phyloP scores from a whole-genome alignment of 306 rosid genomes.

The Rosa multiflora region DNA sequence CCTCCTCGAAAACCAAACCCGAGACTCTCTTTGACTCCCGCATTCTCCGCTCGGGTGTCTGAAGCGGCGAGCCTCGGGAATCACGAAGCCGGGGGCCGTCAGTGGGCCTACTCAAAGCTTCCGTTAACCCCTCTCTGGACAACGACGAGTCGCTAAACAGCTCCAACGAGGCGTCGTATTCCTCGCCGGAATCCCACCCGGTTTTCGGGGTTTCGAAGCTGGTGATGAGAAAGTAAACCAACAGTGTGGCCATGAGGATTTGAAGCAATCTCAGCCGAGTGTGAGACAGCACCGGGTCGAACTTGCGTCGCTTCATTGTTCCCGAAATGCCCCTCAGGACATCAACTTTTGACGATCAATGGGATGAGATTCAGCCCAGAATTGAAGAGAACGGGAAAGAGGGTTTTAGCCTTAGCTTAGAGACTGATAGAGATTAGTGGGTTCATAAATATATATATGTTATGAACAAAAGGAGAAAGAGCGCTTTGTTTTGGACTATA shows the following conservation, averaged over 20 bases:
- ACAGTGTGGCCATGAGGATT: conserved; percentile 51
- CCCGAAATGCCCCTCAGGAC: neutral
- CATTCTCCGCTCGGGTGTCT: conserved; percentile 37
- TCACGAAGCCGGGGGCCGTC: conserved; percentile 28
- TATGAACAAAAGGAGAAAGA: neutral
- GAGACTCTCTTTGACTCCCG: conserved; percentile 57
- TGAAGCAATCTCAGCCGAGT: conserved; percentile 69
- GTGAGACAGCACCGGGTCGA: conserved; percentile 42
- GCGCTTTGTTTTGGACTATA: neutral
- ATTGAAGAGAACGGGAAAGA: conserved; percentile 10
- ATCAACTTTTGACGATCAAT: neutral
- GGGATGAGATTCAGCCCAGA: conserved; percentile 23
- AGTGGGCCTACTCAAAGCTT: conserved; percentile 31
- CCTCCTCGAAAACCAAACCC: conserved; percentile 47
- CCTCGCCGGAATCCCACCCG: conserved; percentile 43
- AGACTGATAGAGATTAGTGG: neutral
- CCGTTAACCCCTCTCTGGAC: conserved; percentile 24
- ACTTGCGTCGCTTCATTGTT: conserved; percentile 74
- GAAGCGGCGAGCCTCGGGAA: conserved; percentile 28
- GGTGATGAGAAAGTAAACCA: conserved; percentile 64
- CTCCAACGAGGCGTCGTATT: conserved; percentile 33
- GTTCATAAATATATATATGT: too few relatives aligned
- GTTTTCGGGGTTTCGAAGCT: conserved; percentile 49
- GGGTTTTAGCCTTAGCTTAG: neutral
- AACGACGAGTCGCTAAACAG: conserved; percentile 49